These are phyloP conservation scores for Nepenthes alata DNA, from an alignment of 179 eudicot species.

Conservation along the genomic window DNA sequence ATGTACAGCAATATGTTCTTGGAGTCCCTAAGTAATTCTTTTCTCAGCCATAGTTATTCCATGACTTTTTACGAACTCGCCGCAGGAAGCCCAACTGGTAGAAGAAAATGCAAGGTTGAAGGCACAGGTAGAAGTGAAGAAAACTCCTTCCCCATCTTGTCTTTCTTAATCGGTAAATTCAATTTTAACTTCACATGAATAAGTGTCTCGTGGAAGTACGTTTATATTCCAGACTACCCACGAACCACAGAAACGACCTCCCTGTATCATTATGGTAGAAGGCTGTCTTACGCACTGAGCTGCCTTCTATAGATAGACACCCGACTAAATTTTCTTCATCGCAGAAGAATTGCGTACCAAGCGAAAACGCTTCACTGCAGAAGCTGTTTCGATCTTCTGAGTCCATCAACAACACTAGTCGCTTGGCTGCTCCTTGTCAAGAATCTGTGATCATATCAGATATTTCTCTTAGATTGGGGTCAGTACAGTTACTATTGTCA, in stretches of 20 bases:
- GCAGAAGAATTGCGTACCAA: slow-evolving; percentile 9
- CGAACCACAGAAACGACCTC: too few species aligned
- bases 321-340: neutral
- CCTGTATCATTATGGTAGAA: too few species aligned
- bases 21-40: neutral
- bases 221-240: too few species aligned
- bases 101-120: slow-evolving; percentile 20
- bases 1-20: neutral
- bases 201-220: too few species aligned
- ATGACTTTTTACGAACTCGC: neutral
- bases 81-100: slow-evolving; percentile 18
- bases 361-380: slow-evolving; percentile 4
- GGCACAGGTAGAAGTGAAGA: slow-evolving; percentile 13
- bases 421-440: neutral
- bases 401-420: slow-evolving; percentile 4
- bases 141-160: neutral
- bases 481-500: neutral
- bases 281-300: too few species aligned
- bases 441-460: slow-evolving; percentile 5
- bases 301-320: too few species aligned
- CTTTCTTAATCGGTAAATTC: too few species aligned
- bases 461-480: slow-evolving; percentile 22
- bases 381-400: slow-evolving; percentile 3
- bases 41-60: neutral
- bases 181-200: too few species aligned